These are phyloP conservation scores for Peronospora tabacina DNA, from an alignment of 352 stramenopile genomes.

Conservation along the genomic window DNA sequence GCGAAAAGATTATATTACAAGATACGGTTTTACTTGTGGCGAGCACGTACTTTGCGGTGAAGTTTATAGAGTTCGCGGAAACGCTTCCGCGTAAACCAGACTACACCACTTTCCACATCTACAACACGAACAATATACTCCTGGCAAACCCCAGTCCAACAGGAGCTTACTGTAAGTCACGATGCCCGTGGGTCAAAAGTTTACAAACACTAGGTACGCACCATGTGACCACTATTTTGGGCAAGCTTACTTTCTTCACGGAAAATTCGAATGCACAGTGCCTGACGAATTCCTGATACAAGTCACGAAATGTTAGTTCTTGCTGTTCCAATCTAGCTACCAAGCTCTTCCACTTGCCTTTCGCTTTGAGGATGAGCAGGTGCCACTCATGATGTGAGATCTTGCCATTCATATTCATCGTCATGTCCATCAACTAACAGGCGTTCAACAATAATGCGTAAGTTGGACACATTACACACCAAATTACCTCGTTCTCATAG, in stretches of 20 bases:
- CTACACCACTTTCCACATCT: conserved; percentile 77
- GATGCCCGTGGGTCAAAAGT: neutral
- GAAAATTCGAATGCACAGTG: conserved; percentile 70
- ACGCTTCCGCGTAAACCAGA: conserved; percentile 77
- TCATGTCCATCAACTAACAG: conserved; percentile 65
- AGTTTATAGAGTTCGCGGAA: conserved; percentile 82
- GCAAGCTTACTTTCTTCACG: conserved; percentile 49
- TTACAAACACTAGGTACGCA: conserved; percentile 18
- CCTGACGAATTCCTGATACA: conserved; percentile 60
- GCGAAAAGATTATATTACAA: neutral
- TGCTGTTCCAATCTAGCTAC: neutral
- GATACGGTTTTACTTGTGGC: neutral
- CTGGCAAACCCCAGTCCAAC: conserved; percentile 23
- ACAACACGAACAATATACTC: conserved; percentile 83
- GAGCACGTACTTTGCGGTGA: conserved; percentile 55
- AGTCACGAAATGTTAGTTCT: conserved; percentile 1
- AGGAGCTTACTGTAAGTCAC: conserved; percentile 4
- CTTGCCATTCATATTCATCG: conserved; percentile 77
- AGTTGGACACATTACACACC: neutral
- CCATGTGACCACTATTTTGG: conserved; percentile 59
- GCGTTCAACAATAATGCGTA: neutral
- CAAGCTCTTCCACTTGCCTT: conserved; percentile 31
- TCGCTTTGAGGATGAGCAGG: conserved; percentile 69
- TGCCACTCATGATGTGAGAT: conserved; percentile 87
- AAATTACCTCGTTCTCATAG: neutral